phyloP scores from a whole-genome alignment of 2,329 filamentous ascomycete genomes.

The Xylariales sp. region DNA sequence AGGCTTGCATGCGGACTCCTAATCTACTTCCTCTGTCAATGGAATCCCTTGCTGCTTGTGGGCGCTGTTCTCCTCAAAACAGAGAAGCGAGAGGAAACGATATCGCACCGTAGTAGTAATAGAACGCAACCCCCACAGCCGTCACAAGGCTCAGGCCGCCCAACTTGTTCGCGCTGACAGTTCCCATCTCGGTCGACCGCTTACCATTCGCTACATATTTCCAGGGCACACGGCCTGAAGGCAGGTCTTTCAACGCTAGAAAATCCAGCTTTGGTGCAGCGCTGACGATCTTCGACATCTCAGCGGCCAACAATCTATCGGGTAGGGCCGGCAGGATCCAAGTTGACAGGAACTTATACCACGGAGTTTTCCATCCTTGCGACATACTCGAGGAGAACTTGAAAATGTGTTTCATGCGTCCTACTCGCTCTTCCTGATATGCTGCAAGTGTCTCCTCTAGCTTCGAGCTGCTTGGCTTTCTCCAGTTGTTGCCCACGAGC shows the following conservation, averaged over 20 bases:
- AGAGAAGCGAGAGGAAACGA: not conserved
- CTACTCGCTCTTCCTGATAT: conserved; percentile 3
- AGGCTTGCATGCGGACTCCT: not conserved
- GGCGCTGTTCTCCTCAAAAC: not conserved
- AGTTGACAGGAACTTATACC: conserved; percentile 2
- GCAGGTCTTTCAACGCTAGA: not conserved
- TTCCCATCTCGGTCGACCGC: not conserved
- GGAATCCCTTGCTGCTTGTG: not conserved
- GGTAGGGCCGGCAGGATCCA: not conserved
- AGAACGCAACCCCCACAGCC: not conserved
- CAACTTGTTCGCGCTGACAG: not conserved
- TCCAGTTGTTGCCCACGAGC: not conserved
- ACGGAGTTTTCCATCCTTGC: not conserved
- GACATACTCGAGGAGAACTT: not conserved
- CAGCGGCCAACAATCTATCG: not conserved
- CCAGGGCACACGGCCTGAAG: not conserved
- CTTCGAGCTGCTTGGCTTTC: conserved; percentile 1
- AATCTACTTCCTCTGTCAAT: not conserved
- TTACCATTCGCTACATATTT: not conserved
- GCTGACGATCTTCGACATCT: not conserved
- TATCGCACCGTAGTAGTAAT: not conserved
- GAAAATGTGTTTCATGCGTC: not conserved
- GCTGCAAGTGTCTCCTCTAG: not conserved
- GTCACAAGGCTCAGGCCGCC: not conserved
- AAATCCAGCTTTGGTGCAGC: not conserved